phyloP scores from a whole-genome alignment of 202 grass and related monocot genomes.

The Brachypodium distachyon region DNA sequence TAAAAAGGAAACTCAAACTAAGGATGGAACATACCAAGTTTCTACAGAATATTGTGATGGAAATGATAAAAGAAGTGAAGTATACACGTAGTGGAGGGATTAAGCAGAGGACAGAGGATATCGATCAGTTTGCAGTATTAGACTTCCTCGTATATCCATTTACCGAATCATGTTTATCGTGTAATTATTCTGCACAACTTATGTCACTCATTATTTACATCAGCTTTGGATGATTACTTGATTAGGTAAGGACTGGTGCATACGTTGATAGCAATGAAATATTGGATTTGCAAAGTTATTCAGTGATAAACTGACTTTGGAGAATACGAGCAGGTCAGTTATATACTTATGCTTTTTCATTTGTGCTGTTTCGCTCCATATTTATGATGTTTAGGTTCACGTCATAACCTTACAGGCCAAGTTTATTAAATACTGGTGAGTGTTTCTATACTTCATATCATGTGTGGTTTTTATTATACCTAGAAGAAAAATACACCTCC shows the following conservation, averaged over 20 bases:
- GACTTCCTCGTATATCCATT: neutral
- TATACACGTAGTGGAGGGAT: neutral
- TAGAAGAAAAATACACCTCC: neutral
- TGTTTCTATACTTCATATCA: neutral
- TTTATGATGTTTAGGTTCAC: neutral
- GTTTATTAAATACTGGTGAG: neutral
- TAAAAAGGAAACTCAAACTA: neutral
- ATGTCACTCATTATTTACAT: neutral
- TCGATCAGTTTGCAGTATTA: neutral
- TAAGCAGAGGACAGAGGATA: neutral
- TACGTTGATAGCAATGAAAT: neutral
- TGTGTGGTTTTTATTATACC: neutral
- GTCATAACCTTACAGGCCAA: neutral
- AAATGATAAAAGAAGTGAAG: neutral
- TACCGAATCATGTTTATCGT: neutral
- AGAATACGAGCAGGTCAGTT: slow-evolving; percentile 3
- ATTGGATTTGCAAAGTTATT: neutral
- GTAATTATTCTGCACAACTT: neutral
- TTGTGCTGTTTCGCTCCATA: neutral
- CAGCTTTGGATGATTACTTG: neutral
- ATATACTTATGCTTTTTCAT: neutral
- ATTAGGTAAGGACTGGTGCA: neutral
- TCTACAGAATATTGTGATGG: neutral
- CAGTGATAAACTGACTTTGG: neutral
- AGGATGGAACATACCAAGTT: slow-evolving; percentile 6